Percentiles rank a stretch among this genome's conserved stretches.
phyloP scores from a whole-genome alignment of 2,329 filamentous ascomycete species.

The Tricladium varicosporioides region DNA sequence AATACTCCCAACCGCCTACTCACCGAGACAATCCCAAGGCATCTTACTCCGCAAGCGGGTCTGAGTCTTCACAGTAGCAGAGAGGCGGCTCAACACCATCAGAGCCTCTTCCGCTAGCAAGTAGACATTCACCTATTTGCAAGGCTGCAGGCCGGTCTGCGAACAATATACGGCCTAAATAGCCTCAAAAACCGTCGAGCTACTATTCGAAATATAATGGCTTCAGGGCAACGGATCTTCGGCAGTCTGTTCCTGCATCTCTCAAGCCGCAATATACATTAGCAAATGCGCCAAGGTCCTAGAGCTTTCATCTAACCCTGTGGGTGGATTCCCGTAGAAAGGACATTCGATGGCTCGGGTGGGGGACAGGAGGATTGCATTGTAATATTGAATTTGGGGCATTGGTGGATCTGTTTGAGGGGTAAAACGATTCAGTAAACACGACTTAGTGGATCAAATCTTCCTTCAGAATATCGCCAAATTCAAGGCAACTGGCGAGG shows the following conservation, averaged over 20 bases:
- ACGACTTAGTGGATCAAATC: too few species aligned
- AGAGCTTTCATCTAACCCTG: not conserved
- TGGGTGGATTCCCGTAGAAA: not conserved
- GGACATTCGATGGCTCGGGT: not conserved
- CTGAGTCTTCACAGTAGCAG: too few species aligned
- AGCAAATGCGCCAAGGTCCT: not conserved
- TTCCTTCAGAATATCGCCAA: too few species aligned
- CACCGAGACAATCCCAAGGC: too few species aligned
- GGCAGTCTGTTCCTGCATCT: constrained; percentile 4
- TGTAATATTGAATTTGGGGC: not conserved
- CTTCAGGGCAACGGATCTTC: not conserved
- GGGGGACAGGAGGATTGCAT: not conserved
- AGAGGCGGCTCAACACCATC: too few species aligned
- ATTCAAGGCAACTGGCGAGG: not conserved
- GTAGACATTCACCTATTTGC: too few species aligned
- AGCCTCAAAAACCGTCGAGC: constrained; percentile 2
- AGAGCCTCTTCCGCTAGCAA: too few species aligned
- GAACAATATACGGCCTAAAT: not conserved
- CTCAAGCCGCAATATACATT: not conserved
- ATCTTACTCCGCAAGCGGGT: too few species aligned
- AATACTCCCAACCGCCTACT: too few species aligned
- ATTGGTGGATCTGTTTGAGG: too few species aligned
- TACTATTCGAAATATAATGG: not conserved
- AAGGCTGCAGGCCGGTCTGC: not conserved
- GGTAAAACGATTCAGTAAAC: too few species aligned